Base-by-base conservation (phyloP, 495 filamentous ascomycete genomes). In the Neurospora sp. region DNA sequence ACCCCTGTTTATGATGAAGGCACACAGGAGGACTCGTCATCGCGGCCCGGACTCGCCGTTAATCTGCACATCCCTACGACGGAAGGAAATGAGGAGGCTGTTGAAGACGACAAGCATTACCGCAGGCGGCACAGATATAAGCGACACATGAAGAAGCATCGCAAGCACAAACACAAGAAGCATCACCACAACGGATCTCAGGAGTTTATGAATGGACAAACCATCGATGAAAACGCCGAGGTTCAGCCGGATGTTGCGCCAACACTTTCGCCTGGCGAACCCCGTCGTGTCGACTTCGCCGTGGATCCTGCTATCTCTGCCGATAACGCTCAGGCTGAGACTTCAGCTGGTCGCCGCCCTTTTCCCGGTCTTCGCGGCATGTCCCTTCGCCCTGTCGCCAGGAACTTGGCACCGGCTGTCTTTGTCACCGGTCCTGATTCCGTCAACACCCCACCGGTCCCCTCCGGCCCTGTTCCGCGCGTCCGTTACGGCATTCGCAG, bases 401-500 rank as follows among this genome's bases (percentile, higher is more conserved):
- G 82, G 75, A 85, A 80, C 72, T 74, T 85, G 40, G 80, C 84
- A 1, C 84, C 84, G 1, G 75, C 83, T 8, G 84, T 86, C 5
- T 86, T 86, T 69, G 76, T 76, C 4, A 82, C 81, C 38, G 73
- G 76, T 4, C 75, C 77, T 4, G 81, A 81, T 10, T 16, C 73
- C 37, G 70, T 69, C 35, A 73, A 53, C 5, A 53, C 68, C 12
- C 72, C 80, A 5, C 27, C 72, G 5, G 74, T 71, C 12, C 72
- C 82, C 4, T 68, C 81, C 39, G 83, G 85, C 18, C 85, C 87
- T 14, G 83, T 86, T 6, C 86, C 85, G 18, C 86, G 86, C 3
- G 83, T 87, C 45, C 82, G 84, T 44, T 87, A 87, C 71, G 88
- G 88, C 39, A 87, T 96, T 14, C 90, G 92, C 40, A 87, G 94